Evolutionary conservation across 179 eudicot genomes (phyloP).

Genomic region (Corrigiola litoralis): DNA sequence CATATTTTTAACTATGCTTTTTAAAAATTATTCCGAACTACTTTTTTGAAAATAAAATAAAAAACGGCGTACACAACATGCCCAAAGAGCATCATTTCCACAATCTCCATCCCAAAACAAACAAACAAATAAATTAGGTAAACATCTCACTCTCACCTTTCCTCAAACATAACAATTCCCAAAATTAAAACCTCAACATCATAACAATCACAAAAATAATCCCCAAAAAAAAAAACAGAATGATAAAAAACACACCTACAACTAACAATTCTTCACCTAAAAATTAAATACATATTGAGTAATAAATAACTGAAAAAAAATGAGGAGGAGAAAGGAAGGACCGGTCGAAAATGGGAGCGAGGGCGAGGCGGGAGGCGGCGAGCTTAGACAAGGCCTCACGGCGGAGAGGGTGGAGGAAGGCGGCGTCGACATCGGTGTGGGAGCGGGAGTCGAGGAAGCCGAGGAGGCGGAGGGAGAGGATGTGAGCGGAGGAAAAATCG

Average conservation of each 20-base stretch:
- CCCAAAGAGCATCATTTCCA: too few relatives aligned
- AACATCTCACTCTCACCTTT: too few relatives aligned
- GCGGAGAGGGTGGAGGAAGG: constrained; percentile 68
- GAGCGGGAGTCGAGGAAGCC: constrained; percentile 87
- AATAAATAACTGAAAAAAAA: neutral
- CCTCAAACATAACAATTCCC: too few relatives aligned
- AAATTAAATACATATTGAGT: neutral
- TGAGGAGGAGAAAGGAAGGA: constrained; percentile 8
- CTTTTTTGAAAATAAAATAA: too few relatives aligned
- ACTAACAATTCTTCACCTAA: neutral
- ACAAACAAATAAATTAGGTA: too few relatives aligned
- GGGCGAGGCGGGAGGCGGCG: constrained; percentile 48
- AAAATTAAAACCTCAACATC: too few relatives aligned
- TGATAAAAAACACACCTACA: neutral
- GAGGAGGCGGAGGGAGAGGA: constrained; percentile 64
- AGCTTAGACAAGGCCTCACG: constrained; percentile 58
- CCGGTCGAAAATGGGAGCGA: constrained; percentile 62
- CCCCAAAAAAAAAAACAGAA: too few relatives aligned
- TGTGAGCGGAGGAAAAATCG: constrained; percentile 58
- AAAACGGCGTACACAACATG: too few relatives aligned
- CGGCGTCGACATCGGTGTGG: constrained; percentile 42
- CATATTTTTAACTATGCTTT: too few relatives aligned
- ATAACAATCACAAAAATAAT: neutral
- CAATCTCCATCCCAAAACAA: too few relatives aligned
- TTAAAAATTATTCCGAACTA: too few relatives aligned